Base-by-base conservation (phyloP, 148 eudicot species). In the Beta vulgaris region DNA sequence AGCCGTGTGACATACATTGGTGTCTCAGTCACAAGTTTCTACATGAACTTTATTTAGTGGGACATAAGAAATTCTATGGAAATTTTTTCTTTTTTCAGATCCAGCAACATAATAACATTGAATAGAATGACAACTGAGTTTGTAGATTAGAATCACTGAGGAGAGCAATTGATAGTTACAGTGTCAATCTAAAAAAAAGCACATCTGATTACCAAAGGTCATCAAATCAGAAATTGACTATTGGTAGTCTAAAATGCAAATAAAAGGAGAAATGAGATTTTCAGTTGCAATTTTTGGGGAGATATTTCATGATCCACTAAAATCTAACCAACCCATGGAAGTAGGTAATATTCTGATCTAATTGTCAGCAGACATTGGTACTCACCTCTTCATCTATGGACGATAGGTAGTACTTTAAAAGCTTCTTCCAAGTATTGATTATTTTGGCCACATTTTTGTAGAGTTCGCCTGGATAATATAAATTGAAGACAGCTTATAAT, bases 341-440 rank as follows among this genome's bases (percentile, higher is more conserved):
- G 7, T 34, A 75, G 19, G 28, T 13, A 11, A 76, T 28, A 53
- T 32, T 48, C 31, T 49, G 60, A 72, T 62, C 28, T 12, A 54
- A 72, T 19, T n/a, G 36, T 36, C 51, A 48, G 16, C 25, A 31
- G 16, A 65, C 29, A 28, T 21, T 34, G 55, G 43, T 32, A 78
- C 76, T 32, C 55, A 93, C 98, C 98, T 93, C 91, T 82, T 93
- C 98, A 58, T 93, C 98, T 63, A 86, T 68, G 80, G 91, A 83
- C 18, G 86, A 76, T 66, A 93, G 79, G 76, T 89, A 93, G 80
- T 82, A 85, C 80, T 88, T 91, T 37, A 93, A 76, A 74, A 93
- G 84, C 80, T 76, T 86, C 68, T 82, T 70, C 97, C 97, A 93
- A 55, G 86, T 89, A 69, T 72, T 69, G 60, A 84, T 77, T 74